Conservation (phyloP, 2,329 filamentous ascomycete species). For the Diaporthe sp. region DNA sequence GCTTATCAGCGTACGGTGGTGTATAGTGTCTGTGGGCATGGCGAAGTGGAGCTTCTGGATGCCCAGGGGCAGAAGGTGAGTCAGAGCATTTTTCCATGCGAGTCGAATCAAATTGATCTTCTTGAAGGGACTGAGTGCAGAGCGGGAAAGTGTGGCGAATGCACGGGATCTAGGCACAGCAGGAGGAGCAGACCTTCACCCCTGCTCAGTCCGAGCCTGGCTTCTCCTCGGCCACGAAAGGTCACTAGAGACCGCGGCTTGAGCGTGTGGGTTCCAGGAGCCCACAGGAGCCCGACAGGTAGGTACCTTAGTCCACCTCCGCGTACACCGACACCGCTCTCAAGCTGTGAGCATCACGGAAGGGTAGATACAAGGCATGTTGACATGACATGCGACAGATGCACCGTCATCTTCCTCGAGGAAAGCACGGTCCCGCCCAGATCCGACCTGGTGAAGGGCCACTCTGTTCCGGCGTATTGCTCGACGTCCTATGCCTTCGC, state of each 20-base stretch:
- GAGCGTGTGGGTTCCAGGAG: slow-evolving; percentile 21
- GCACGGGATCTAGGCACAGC: neutral
- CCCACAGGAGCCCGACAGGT: slow-evolving; percentile 9
- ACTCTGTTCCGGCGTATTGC: slow-evolving; percentile 8
- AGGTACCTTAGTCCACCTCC: neutral
- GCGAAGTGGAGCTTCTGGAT: neutral
- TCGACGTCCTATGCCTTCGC: neutral
- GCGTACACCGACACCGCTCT: slow-evolving; percentile 5
- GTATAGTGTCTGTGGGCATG: slow-evolving; percentile 17
- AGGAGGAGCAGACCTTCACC: neutral
- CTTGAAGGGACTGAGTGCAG: neutral
- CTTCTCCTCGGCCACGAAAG: neutral
- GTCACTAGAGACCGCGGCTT: slow-evolving; percentile 1
- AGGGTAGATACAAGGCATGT: neutral
- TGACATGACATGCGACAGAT: slow-evolving; percentile 13
- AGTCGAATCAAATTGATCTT: neutral
- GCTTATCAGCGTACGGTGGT: neutral
- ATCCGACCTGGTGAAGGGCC: slow-evolving; percentile 5
- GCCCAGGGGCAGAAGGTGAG: neutral
- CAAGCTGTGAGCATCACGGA: slow-evolving; percentile 15
- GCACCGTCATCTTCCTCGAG: neutral
- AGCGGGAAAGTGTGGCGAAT: neutral
- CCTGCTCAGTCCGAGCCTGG: neutral
- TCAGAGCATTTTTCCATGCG: neutral
- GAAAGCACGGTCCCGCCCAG: slow-evolving; percentile 25